Evolutionary conservation across 371 early-diverging fungal genomes (phyloP), one percentile per base, ranked within the genome.

Genomic region (Mucor lusitanicus): DNA sequence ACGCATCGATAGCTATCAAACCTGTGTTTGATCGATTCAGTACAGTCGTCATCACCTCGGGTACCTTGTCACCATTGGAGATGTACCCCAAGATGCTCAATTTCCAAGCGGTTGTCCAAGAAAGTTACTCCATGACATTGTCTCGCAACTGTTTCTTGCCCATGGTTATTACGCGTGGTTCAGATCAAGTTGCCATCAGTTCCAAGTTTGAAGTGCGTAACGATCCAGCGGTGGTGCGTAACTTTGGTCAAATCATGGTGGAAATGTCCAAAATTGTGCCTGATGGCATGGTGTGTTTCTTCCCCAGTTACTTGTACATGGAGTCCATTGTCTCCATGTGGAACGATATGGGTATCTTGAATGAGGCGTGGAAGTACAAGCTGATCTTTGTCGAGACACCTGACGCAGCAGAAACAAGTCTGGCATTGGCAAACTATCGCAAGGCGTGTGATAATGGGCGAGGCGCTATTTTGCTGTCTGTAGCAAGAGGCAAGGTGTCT

Each of bases 401-500:
- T 2, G 99, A 99, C 86, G 96, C 96, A 1, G 93, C 94, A n/a
- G 99, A 99, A 74, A 99, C 99, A 0, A 94, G 92, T 44, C 73
- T 97, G 27, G 99, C 99, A 0, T 74, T 99, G 59, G 93, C 96
- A 46, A 99, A 97, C 75, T 99, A 99, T 79, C 87, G 98, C 65
- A 87, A 80, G 75, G 99, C 99, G 0, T 99, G 99, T 77, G 94
- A 99, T 70, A 97, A 97, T 80, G 99, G 99, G 0, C 91, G 99
- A 63, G 99, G 99, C 0, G 99, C 99, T 0, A 92, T 99, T 44
- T 78, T 99, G n/a, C 79, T 99, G 27, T 96, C 98, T 62, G 99
- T 99, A n/a, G 99, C 99, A 11, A 90, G 99, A 61, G 99, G 99
- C 13, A 99, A 99, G 77, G 99, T 99, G 17, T 97, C 97, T 9